Evolutionary conservation across 768 basidiomycete species (phyloP).

Genomic region (Zangia roseola): DNA sequence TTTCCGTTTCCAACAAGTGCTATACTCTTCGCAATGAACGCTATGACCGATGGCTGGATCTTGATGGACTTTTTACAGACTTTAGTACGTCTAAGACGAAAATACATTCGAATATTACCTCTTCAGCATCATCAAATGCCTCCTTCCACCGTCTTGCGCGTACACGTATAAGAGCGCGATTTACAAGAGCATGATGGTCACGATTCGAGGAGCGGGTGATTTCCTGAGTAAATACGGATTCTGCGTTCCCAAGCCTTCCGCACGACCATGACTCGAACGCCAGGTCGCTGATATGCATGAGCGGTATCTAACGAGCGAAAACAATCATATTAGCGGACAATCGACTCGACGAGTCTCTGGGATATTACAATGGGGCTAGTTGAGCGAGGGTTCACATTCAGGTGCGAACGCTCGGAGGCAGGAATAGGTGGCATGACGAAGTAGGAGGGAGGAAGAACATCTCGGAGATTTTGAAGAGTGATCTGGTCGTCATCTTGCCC

Average conservation of each 20-base stretch:
- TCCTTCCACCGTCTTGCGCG: constrained; percentile 1
- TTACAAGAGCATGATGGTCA: constrained; percentile 4
- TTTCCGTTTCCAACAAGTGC: constrained; percentile 4
- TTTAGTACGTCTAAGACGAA: background rate
- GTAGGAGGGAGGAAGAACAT: constrained; percentile 4
- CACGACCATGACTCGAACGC: constrained; percentile 2
- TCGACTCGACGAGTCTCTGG: background rate
- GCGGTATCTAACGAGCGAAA: background rate
- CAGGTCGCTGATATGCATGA: background rate
- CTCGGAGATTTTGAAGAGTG: background rate
- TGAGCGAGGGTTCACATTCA: background rate
- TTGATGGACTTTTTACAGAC: background rate
- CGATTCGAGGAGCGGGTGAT: background rate
- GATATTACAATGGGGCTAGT: background rate
- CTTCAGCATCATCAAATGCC: constrained; percentile 3
- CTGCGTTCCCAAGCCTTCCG: constrained; percentile 8
- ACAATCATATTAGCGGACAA: background rate
- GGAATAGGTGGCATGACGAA: background rate
- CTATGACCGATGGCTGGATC: constrained; percentile 5
- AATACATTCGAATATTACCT: background rate
- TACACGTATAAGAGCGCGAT: constrained; percentile 1
- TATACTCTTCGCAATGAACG: constrained; percentile 6
- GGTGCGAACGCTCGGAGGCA: background rate
- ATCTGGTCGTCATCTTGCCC: constrained; percentile 6
- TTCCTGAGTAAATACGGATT: constrained; percentile 3